Base-by-base conservation (phyloP, 805 yeast species). In the Candida chauliodis region DNA sequence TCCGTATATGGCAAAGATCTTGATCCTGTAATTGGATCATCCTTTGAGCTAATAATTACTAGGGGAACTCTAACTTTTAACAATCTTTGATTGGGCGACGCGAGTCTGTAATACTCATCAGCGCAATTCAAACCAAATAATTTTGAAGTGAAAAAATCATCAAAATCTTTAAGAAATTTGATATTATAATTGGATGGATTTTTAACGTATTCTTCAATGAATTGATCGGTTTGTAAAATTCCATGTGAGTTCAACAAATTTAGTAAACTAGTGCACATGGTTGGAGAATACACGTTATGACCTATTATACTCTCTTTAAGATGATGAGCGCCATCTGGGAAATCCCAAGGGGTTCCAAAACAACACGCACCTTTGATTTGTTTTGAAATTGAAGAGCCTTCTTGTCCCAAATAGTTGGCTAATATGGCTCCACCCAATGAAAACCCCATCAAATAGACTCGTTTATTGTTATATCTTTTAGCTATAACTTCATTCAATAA, bases 271-370 rank as follows among this genome's bases (percentile, higher is more conserved):
- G 56, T 57, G 33, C 69, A 60, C 74, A 69, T 69, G 16, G 57
- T 53, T 10, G 73, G 72, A 8, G 73, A 67, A 43, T 68, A 69
- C 20, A 68, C 49, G 32, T 51, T 46, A 44, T 54, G 52, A n/a
- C 74, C 74, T 21, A 69, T 40, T 5, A 53, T 53, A 9, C 69
- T 66, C 40, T 67, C 72, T 23, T 59, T 47, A 37, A 79, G 56
- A 30, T 71, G 75, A 31, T 62, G 52, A n/a, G 71, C 64, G 6
- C 83, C 70, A 42, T 73, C 78, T 11, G 72, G 58, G 53, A 84
- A 66, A 56, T 84, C 86, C 90, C 90, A 84, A 8, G 91, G 91
- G 16, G 79, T 65, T 11, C 83, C 81, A 49, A 84, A 59, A 8
- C 78, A 59, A 10, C 76, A 68, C 3, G 87, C 82, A 5, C 82